phyloP scores from a whole-genome alignment of 257 asterid species.

The Gynochthodes officinalis region DNA sequence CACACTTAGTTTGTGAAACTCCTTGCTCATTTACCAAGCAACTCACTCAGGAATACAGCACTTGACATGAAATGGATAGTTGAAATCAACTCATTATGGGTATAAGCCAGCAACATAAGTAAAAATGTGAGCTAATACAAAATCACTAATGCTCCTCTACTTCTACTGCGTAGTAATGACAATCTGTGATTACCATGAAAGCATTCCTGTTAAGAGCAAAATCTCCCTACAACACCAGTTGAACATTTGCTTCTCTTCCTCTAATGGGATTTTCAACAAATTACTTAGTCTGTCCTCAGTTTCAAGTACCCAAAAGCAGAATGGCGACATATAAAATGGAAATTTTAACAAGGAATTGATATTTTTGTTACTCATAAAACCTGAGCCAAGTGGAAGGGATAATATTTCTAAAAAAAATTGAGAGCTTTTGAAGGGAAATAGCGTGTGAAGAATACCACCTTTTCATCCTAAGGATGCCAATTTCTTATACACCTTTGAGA shows the following conservation, averaged over 20 bases:
- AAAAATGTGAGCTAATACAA: not conserved
- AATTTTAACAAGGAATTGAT: not conserved
- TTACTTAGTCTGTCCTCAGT: not conserved
- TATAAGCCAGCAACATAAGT: not conserved
- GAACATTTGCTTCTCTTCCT: not conserved
- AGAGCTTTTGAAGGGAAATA: not conserved
- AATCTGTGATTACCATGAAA: not conserved
- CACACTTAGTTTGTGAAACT: not conserved
- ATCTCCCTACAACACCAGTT: not conserved
- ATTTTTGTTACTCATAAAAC: not conserved
- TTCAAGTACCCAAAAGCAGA: not conserved
- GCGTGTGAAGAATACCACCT: not conserved
- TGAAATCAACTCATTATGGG: not conserved
- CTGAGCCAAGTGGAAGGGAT: not conserved
- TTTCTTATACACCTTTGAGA: not conserved
- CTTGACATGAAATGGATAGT: no score
- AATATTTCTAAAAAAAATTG: not conserved
- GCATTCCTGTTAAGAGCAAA: not conserved
- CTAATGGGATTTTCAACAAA: not conserved
- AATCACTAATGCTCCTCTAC: not conserved
- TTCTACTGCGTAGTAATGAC: not conserved
- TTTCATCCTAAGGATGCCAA: not conserved
- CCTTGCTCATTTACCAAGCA: not conserved
- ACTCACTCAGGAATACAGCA: not conserved
- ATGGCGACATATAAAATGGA: not conserved